Evolutionary conservation across 177 flowering plant species (phyloP).

Genomic region (Vitis hybrid): DNA sequence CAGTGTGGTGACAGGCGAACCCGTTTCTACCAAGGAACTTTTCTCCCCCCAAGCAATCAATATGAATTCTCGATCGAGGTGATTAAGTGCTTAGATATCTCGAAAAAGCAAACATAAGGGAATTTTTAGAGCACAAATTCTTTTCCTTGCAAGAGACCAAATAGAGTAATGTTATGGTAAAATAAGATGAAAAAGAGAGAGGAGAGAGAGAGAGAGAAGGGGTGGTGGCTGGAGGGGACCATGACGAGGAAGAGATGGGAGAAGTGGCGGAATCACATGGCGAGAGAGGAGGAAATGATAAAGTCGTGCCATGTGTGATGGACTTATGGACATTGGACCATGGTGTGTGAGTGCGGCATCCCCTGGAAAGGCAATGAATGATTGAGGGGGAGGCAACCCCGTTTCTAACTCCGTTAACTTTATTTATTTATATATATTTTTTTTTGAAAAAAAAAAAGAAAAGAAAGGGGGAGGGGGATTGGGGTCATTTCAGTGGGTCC

Average conservation of each 20-base stretch:
- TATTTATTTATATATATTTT: background rate
- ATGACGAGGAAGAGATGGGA: no score
- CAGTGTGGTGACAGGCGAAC: background rate
- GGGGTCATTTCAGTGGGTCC: slow-evolving; percentile 10
- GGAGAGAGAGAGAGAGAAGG: background rate
- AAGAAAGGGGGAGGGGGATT: no score
- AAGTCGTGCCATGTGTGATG: slow-evolving; percentile 5
- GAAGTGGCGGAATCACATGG: background rate
- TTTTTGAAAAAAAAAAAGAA: background rate
- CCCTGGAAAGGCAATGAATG: background rate
- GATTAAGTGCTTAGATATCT: no score
- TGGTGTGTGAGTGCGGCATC: slow-evolving; percentile 9
- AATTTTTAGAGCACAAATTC: no score
- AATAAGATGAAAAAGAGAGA: no score
- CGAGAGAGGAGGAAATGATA: background rate
- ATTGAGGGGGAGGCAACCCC: background rate
- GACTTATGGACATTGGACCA: slow-evolving; percentile 4
- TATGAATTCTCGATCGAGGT: no score
- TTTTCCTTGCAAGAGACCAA: no score
- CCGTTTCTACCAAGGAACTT: background rate
- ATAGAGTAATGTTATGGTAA: no score
- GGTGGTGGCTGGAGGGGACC: background rate
- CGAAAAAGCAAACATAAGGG: no score
- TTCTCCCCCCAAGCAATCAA: background rate
- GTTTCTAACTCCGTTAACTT: slow-evolving; percentile 13